A percentile compares a stretch with the other conserved stretches of the same genome.
Conservation (phyloP, 768 basidiomycete genomes). For the Termitomyces titanicus region DNA sequence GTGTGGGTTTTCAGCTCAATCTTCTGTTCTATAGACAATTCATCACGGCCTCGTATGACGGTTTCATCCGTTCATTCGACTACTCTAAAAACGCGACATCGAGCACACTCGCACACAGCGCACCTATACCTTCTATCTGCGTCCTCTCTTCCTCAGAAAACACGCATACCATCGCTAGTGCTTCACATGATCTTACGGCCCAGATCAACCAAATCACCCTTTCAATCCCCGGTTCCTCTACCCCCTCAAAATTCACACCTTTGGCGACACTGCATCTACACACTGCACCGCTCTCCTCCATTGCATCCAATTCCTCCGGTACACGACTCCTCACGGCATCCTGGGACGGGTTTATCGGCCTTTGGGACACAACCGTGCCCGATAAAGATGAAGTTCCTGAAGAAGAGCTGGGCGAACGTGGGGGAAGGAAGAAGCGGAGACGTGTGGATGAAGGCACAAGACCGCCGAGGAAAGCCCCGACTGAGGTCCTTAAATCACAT, state of each 20-base stretch:
- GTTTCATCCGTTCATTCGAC: slow-evolving; percentile 69
- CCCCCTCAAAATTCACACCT: slow-evolving; percentile 23
- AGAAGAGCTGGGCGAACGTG: slow-evolving; percentile 28
- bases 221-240: slow-evolving; percentile 12
- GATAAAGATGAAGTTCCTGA: slow-evolving; percentile 58
- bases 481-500: slow-evolving; percentile 77
- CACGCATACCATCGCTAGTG: slow-evolving; percentile 51
- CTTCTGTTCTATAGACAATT: slow-evolving; percentile 49
- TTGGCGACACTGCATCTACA: slow-evolving; percentile 82
- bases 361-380: slow-evolving; percentile 73
- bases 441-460: slow-evolving; percentile 46
- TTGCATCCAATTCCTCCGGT: slow-evolving; percentile 53
- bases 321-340: slow-evolving; percentile 75
- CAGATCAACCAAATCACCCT: slow-evolving; percentile 46
- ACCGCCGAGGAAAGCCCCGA: slow-evolving; percentile 60
- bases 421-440: slow-evolving; percentile 61
- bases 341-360: slow-evolving; percentile 83
- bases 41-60: slow-evolving; percentile 81
- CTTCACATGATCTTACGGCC: slow-evolving; percentile 79
- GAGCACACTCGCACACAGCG: slow-evolving; percentile 49
- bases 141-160: slow-evolving; percentile 38
- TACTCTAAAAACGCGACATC: slow-evolving; percentile 56
- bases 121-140: slow-evolving; percentile 66
- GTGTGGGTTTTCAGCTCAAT: neutral
- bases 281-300: slow-evolving; percentile 72